Percentiles rank a stretch among this genome's conserved stretches.
These are phyloP conservation scores for Tulasnella sp. DNA, from an alignment of 768 basidiomycete genomes.

Conservation along the genomic window DNA sequence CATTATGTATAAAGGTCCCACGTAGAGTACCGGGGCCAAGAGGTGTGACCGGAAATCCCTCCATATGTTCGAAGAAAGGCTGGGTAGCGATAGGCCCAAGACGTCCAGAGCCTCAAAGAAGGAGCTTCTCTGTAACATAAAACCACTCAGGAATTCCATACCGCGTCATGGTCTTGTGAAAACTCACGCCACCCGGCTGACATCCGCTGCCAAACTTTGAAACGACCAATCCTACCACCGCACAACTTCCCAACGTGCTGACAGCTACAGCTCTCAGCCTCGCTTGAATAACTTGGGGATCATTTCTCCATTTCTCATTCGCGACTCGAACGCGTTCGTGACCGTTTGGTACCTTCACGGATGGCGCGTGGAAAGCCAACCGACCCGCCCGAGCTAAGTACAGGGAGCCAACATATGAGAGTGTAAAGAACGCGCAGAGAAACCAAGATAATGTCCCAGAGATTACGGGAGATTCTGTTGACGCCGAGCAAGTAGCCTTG, in stretches of 20 bases:
- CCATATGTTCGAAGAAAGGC: conserved; percentile 19
- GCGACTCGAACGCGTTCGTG: conserved; percentile 38
- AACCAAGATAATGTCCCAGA: not conserved
- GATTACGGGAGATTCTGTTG: not conserved
- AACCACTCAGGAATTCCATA: not conserved
- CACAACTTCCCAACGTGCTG: conserved; percentile 59
- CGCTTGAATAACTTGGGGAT: conserved; percentile 79
- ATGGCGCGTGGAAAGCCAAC: conserved; percentile 46
- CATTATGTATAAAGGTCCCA: conserved; percentile 67
- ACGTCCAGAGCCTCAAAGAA: conserved; percentile 14
- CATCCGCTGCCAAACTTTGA: conserved; percentile 1
- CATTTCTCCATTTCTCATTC: conserved; percentile 66
- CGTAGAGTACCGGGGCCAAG: conserved; percentile 67
- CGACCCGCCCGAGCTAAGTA: conserved; percentile 69
- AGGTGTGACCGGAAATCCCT: conserved; percentile 46
- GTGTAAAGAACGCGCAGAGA: conserved; percentile 57
- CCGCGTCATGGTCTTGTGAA: not conserved
- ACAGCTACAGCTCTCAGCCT: conserved; percentile 63
- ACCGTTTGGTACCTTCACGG: conserved; percentile 35
- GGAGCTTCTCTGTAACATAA: not conserved
- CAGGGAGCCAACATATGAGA: conserved; percentile 75
- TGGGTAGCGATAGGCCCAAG: conserved; percentile 17
- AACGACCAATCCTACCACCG: conserved; percentile 44
- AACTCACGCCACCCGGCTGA: not conserved
- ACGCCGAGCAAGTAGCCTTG: not conserved